phyloP scores from a whole-genome alignment of 75 land plant species.

The Cupressus sempervirens region DNA sequence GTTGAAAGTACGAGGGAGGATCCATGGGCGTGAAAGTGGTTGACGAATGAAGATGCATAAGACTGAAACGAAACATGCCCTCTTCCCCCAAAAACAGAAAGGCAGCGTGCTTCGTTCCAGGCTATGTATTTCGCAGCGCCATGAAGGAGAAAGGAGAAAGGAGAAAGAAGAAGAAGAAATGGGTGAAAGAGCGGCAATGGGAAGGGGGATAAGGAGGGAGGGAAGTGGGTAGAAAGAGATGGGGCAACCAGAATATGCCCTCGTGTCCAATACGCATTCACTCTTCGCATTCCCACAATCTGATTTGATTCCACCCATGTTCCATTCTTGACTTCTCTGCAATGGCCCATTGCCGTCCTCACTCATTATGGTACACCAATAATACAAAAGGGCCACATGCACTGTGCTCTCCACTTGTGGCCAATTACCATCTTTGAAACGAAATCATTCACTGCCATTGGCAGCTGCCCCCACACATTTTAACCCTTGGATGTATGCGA shows the following conservation, averaged over 20 bases:
- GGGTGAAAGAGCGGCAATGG: no score
- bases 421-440: neutral
- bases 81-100: neutral
- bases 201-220: no score
- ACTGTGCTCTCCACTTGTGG: neutral
- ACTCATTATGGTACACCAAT: neutral
- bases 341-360: neutral
- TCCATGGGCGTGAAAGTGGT: no score
- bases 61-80: constrained; percentile 9
- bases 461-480: no score
- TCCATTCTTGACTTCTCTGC: neutral
- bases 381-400: neutral
- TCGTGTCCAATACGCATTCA: no score
- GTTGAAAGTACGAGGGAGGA: neutral
- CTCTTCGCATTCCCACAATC: no score
- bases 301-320: no score
- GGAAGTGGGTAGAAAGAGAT: no score
- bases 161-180: no score
- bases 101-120: constrained; percentile 13
- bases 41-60: constrained; percentile 1
- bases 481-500: no score
- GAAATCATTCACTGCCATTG: neutral
- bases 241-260: no score
- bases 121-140: constrained; percentile 9
- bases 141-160: neutral